These are phyloP conservation scores for Pleomassaria siparia DNA, from an alignment of 2,329 filamentous ascomycete species.

Conservation along the genomic window DNA sequence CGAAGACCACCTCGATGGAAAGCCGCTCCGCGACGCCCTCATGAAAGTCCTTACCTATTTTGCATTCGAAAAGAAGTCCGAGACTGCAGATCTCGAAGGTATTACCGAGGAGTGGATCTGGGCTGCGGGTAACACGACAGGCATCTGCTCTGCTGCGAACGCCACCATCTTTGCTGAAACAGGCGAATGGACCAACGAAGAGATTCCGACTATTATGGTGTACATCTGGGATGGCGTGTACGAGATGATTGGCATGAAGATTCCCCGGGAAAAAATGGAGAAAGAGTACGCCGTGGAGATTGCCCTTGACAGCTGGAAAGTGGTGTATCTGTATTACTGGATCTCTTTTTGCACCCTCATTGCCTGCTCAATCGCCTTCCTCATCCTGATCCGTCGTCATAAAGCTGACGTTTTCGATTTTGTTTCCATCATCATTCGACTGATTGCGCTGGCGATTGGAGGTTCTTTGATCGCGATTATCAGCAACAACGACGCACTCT, in stretches of 20 bases:
- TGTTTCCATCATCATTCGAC: conserved; percentile 37
- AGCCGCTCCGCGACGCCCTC: conserved; percentile 32
- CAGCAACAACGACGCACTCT: conserved; percentile 21
- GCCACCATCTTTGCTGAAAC: conserved; percentile 11
- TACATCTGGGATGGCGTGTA: conserved; percentile 35
- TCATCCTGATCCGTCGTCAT: conserved; percentile 44
- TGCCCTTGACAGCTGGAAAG: conserved; percentile 29
- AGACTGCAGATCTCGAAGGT: conserved; percentile 21
- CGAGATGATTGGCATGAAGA: conserved; percentile 36
- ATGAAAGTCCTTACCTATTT: conserved; percentile 25
- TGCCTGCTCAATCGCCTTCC: conserved; percentile 40
- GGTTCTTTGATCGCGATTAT: conserved; percentile 33
- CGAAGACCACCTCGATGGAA: conserved; percentile 29
- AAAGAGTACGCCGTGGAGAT: conserved; percentile 26
- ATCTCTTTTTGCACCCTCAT: conserved; percentile 40
- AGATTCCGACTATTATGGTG: conserved; percentile 20
- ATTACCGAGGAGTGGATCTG: conserved; percentile 17
- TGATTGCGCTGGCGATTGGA: conserved; percentile 29
- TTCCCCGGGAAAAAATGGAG: conserved; percentile 31
- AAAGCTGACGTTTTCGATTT: conserved; percentile 45
- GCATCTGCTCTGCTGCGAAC: conserved; percentile 32
- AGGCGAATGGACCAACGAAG: conserved; percentile 18
- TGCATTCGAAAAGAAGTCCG: conserved; percentile 34
- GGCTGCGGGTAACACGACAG: conserved; percentile 31
- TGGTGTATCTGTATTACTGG: conserved; percentile 44